A percentile compares a stretch with the other conserved stretches of the same genome.
phyloP scores from a whole-genome alignment of 2,329 filamentous ascomycete genomes.

The Fusarium secorum region DNA sequence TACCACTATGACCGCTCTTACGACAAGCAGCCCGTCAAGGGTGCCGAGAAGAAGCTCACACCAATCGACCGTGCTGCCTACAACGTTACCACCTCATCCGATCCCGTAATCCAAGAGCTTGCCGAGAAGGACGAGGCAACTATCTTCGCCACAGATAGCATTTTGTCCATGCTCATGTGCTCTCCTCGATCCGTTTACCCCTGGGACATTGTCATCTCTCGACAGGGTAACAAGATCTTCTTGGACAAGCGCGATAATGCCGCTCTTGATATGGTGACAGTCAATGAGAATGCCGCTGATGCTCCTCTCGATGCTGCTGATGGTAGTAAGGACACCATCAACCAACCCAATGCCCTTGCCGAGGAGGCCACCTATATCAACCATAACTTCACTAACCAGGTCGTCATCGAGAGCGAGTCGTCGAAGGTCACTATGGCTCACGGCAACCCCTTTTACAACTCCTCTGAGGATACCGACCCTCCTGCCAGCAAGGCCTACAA shows the following conservation, averaged over 20 bases:
- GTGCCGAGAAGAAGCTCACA: slow-evolving; percentile 84
- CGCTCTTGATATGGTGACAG: slow-evolving; percentile 94
- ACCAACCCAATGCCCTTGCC: slow-evolving; percentile 90
- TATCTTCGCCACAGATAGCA: slow-evolving; percentile 96
- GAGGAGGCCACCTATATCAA: slow-evolving; percentile 99
- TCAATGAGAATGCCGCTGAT: slow-evolving; percentile 98
- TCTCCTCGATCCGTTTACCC: slow-evolving; percentile 95
- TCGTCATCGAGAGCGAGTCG: slow-evolving; percentile 81
- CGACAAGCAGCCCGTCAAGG: slow-evolving; percentile 93
- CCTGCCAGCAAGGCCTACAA: slow-evolving; percentile 97
- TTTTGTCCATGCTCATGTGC: slow-evolving; percentile 99
- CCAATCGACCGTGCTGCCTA: slow-evolving; percentile 94
- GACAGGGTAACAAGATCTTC: slow-evolving; percentile 96
- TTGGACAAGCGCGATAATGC: slow-evolving; percentile 98
- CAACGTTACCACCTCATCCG: slow-evolving; percentile 96
- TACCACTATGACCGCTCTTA: slow-evolving; percentile 97
- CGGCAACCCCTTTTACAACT: slow-evolving; percentile 97
- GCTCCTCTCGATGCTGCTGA: slow-evolving; percentile 91
- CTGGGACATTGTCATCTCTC: slow-evolving; percentile 95
- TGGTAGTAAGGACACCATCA: slow-evolving; percentile 91
- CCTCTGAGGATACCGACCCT: slow-evolving; percentile 89
- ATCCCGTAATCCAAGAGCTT: slow-evolving; percentile 96
- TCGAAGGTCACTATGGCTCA: slow-evolving; percentile 84
- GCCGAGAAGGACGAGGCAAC: slow-evolving; percentile 95
- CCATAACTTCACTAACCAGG: slow-evolving; percentile 98